These are phyloP conservation scores for apple (Malus domestica) DNA, from an alignment of 306 rosid genomes.

Conservation along the genomic window DNA sequence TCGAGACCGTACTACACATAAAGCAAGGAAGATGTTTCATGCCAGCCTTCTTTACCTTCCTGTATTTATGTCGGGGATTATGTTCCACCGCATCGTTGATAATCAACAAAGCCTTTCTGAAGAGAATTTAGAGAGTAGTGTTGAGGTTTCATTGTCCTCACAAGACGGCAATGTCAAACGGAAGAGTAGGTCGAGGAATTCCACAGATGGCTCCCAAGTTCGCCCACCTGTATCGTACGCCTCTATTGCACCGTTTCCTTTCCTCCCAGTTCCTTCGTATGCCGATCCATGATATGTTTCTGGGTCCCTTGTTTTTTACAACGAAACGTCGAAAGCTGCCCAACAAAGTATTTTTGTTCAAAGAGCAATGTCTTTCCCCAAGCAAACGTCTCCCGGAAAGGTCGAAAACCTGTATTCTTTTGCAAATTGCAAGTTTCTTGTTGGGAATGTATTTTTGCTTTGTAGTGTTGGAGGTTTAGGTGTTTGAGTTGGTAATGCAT, in stretches of 20 bases:
- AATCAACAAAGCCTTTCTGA: slow-evolving; percentile 16
- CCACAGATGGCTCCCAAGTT: slow-evolving; percentile 5
- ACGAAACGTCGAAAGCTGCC: neutral
- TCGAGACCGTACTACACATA: slow-evolving; percentile 57
- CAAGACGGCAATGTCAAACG: slow-evolving; percentile 17
- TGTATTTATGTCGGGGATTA: slow-evolving; percentile 59
- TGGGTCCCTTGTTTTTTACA: neutral
- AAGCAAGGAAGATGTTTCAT: slow-evolving; percentile 82
- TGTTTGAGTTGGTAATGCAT: neutral
- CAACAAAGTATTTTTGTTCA: neutral
- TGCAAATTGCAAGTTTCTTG: neutral
- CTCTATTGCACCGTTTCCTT: slow-evolving; percentile 83
- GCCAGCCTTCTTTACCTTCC: slow-evolving; percentile 97
- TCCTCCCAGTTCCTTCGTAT: slow-evolving; percentile 76
- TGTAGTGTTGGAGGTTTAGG: neutral
- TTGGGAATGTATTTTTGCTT: neutral
- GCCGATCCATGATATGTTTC: slow-evolving; percentile 25
- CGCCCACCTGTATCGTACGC: slow-evolving; percentile 57
- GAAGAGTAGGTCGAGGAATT: slow-evolving; percentile 20
- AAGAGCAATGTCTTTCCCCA: neutral
- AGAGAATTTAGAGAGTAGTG: slow-evolving; percentile 17
- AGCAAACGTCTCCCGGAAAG: neutral
- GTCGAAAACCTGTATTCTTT: neutral
- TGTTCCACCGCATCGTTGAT: slow-evolving; percentile 64
- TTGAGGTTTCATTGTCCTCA: slow-evolving; percentile 18